Conservation (phyloP, 768 basidiomycete species). For the Termitomyces heimii region DNA sequence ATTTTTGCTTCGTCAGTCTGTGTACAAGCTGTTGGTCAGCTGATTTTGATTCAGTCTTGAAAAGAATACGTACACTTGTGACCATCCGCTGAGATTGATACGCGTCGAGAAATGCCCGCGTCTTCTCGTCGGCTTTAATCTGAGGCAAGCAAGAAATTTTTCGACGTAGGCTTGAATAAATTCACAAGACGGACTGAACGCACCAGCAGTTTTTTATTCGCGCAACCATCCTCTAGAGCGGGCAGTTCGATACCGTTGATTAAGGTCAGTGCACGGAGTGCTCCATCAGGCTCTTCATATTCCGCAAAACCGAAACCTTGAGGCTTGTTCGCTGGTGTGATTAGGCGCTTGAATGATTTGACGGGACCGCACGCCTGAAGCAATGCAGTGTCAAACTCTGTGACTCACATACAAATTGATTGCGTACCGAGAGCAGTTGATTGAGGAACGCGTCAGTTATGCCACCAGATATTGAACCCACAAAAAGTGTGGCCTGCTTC, state of each 20-base stretch:
- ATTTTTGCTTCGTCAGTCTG: conserved; percentile 69
- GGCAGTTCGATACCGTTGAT: conserved; percentile 48
- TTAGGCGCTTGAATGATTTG: conserved; percentile 87
- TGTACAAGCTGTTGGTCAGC: neutral
- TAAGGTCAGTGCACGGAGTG: conserved; percentile 60
- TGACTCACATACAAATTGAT: neutral
- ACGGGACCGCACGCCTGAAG: conserved; percentile 83
- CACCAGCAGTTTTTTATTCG: conserved; percentile 54
- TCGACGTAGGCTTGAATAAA: conserved; percentile 39
- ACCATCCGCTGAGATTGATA: conserved; percentile 75
- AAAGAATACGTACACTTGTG: conserved; percentile 60
- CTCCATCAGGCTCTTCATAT: conserved; percentile 90
- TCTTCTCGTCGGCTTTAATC: conserved; percentile 98
- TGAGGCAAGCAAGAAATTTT: conserved; percentile 20
- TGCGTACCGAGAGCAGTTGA: conserved; percentile 65
- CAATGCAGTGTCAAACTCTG: neutral
- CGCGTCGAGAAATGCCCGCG: conserved; percentile 79
- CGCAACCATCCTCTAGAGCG: conserved; percentile 46
- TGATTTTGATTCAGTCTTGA: neutral
- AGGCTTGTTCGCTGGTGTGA: conserved; percentile 88
- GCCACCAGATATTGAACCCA: conserved; percentile 94
- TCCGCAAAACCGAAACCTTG: conserved; percentile 98
- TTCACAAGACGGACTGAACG: conserved; percentile 38
- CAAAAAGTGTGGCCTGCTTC: conserved; percentile 74
- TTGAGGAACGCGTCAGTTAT: conserved; percentile 82